These are phyloP conservation scores for Fragilariopsis cylindrus DNA, from an alignment of 108 stramenopile species.

Conservation along the genomic window DNA sequence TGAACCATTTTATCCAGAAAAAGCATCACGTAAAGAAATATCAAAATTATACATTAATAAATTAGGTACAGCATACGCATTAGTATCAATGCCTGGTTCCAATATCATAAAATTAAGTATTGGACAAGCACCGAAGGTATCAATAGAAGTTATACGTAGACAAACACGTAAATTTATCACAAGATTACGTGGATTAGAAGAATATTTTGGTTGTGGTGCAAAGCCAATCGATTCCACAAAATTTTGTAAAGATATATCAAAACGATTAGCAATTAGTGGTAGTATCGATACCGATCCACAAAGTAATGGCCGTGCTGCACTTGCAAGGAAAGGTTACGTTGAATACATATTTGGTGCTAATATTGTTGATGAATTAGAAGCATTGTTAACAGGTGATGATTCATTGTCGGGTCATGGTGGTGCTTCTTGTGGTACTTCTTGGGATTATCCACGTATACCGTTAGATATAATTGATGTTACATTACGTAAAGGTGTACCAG, in stretches of 20 bases:
- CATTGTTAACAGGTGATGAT: conserved; percentile 75
- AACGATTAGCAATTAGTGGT: conserved; percentile 70
- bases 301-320: conserved; percentile 46
- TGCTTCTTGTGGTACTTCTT: conserved; percentile 37
- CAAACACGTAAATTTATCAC: conserved; percentile 80
- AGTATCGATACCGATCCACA: conserved; percentile 54
- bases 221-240: conserved; percentile 46
- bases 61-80: conserved; percentile 63
- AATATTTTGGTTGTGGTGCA: conserved; percentile 35
- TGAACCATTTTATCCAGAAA: conserved; percentile 31
- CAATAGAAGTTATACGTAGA: conserved; percentile 65
- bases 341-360: conserved; percentile 80
- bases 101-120: conserved; percentile 48
- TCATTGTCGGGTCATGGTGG: conserved; percentile 70
- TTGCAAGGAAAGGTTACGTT: conserved; percentile 49
- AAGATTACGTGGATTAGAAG: conserved; percentile 69
- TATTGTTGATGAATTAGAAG: conserved; percentile 68
- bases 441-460: conserved; percentile 56
- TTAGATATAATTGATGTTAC: conserved; percentile 52
- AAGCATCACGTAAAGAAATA: conserved; percentile 62
- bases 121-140: conserved; percentile 61
- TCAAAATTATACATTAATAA: conserved; percentile 45
- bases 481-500: conserved; percentile 76
- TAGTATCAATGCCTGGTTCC: conserved; percentile 82
- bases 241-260: conserved; percentile 59